Evolutionary conservation across 2,329 filamentous ascomycete species (phyloP).

Genomic region (Aspergillus viridinutans): DNA sequence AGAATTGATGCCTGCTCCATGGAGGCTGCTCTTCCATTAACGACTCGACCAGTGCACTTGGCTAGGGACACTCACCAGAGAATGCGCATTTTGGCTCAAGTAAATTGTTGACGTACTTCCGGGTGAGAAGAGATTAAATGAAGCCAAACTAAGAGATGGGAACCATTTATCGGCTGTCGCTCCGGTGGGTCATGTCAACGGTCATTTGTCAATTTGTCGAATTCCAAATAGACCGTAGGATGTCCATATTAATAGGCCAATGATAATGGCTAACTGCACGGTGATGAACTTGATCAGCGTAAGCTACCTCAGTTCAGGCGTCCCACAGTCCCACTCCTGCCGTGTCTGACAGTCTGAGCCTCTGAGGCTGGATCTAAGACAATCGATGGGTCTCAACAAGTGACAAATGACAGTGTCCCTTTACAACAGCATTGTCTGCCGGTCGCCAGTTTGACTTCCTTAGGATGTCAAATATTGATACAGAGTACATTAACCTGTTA

Average conservation of each 20-base stretch:
- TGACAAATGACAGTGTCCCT: background rate
- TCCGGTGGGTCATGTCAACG: background rate
- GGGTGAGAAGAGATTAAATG: background rate
- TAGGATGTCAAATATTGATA: background rate
- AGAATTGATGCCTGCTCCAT: constrained; percentile 21
- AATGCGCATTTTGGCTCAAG: constrained; percentile 4
- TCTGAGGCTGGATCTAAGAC: no score
- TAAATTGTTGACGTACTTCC: background rate
- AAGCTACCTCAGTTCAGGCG: no score
- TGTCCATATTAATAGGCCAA: background rate
- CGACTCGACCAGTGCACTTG: background rate
- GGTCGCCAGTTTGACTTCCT: no score
- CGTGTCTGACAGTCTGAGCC: no score
- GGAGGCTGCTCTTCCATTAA: constrained; percentile 11
- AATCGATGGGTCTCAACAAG: no score
- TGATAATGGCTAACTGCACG: background rate
- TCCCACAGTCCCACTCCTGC: no score
- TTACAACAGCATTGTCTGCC: background rate
- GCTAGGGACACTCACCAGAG: constrained; percentile 3
- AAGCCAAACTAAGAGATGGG: background rate
- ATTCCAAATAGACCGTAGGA: background rate
- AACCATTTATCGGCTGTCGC: background rate
- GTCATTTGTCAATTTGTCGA: background rate
- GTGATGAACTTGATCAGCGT: background rate
- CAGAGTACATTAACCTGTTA: background rate